phyloP scores from a whole-genome alignment of 2,329 filamentous ascomycete genomes.

The Nemania sp. region DNA sequence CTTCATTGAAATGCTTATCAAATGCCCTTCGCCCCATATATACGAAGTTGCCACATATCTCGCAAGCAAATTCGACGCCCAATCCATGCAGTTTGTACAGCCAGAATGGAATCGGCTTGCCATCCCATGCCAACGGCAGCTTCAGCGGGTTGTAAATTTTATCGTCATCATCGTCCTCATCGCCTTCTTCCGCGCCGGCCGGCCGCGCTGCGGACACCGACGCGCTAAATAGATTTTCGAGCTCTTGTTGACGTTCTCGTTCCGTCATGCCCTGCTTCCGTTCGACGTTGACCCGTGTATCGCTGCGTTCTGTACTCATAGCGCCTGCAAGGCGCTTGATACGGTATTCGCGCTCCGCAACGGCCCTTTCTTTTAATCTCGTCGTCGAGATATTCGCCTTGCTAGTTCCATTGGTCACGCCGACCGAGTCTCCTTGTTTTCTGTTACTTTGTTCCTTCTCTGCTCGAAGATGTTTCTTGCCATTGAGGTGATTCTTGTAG shows the following conservation, averaged over 20 bases:
- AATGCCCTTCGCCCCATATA: constrained; percentile 97
- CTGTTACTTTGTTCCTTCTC: constrained; percentile 65
- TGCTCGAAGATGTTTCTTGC: constrained; percentile 90
- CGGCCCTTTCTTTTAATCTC: constrained; percentile 81
- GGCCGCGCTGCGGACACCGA: constrained; percentile 53
- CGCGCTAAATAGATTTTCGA: constrained; percentile 76
- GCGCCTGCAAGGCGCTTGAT: constrained; percentile 77
- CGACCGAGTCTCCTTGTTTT: constrained; percentile 44
- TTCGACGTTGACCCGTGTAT: constrained; percentile 93
- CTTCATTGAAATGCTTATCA: constrained; percentile 98
- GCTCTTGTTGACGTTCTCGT: constrained; percentile 88
- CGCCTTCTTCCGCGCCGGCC: constrained; percentile 63
- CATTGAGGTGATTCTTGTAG: constrained; percentile 83
- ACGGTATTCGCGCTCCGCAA: constrained; percentile 86
- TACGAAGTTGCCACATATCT: constrained; percentile 98
- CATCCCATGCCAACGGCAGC: constrained; percentile 93
- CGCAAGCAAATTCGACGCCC: constrained; percentile 92
- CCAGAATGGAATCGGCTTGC: constrained; percentile 99
- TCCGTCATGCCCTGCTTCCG: constrained; percentile 97
- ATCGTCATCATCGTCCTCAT: constrained; percentile 78
- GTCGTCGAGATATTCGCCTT: constrained; percentile 44
- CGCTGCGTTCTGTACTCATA: constrained; percentile 84
- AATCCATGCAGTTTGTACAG: constrained; percentile 95
- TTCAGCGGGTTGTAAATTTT: constrained; percentile 97
- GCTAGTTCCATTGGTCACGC: constrained; percentile 34